Evolutionary conservation across 129 eudicot genomes (phyloP), one percentile per base, ranked within the genome.

Genomic region (Kitagawia praeruptora): DNA sequence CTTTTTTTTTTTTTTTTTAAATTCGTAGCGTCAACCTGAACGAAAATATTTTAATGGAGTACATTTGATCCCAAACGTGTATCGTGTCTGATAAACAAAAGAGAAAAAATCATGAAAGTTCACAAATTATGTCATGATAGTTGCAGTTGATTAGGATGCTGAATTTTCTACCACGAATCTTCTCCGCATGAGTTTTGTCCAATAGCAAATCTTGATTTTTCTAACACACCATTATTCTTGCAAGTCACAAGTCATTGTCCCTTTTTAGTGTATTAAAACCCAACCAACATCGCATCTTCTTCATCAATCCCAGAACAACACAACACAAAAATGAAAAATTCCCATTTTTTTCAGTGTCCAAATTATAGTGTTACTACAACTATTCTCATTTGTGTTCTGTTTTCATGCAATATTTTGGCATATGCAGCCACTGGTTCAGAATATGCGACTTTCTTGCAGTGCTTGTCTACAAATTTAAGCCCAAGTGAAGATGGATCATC

Each of bases 381-480:
- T 70, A 8, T 71, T 38, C 27, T 71, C 25, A 23, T 39, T 71
- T 39, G n/a, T 21, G 14, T 72, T 39, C 34, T 72, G 25, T 6
- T 75, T 25, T 21, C 80, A 21, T 48, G 27, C 6, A 61, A 38
- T 61, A n/a, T 45, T 40, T 37, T 61, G 8, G 66, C 25, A 38
- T 39, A 19, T 23, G 54, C 80, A 11, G 73, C 74, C 23, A 38
- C 74, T 34, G 56, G 66, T 77, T 23, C 80, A 37, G 37, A 53
- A 9, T 77, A 56, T 31, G 19, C 46, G 5, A 56, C 38, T 28
- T 77, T 77, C 37, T 28, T 77, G 25, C 66, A 77, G 34, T 77
- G 80, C 38, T 47, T 77, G 49, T 34, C 80, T 0, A 23, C 38
- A 8, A 16, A 56, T 23, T 77, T 47, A 56, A 21, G 28, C 51